phyloP scores from a whole-genome alignment of 2,329 filamentous ascomycete genomes.

The Westerdykella aurantiaca region DNA sequence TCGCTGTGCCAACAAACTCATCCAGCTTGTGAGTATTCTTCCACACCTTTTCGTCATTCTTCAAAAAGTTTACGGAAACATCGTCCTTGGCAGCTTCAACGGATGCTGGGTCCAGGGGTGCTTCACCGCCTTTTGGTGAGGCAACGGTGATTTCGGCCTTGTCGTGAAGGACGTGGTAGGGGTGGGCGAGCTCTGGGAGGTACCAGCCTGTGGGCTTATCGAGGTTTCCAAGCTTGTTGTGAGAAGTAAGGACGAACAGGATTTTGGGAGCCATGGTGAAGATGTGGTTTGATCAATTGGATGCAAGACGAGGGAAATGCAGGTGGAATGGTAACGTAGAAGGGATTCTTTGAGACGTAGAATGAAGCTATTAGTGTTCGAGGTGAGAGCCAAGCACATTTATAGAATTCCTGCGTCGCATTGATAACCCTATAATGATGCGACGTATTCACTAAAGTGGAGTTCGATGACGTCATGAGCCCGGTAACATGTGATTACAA shows the following conservation, averaged over 20 bases:
- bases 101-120: conserved; percentile 34
- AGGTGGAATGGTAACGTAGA: no score
- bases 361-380: no score
- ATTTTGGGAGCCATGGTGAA: conserved; percentile 47
- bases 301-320: no score
- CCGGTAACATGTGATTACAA: background rate
- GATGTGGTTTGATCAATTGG: background rate
- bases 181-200: conserved; percentile 42
- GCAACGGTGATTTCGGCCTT: conserved; percentile 37
- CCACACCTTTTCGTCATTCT: conserved; percentile 56
- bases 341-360: no score
- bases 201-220: conserved; percentile 63
- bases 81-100: conserved; percentile 46
- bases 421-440: no score
- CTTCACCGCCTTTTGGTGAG: conserved; percentile 35
- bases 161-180: conserved; percentile 35
- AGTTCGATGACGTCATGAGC: no score
- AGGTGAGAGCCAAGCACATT: no score
- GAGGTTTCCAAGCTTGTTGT: conserved; percentile 41
- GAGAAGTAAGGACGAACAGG: conserved; percentile 66
- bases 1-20: conserved; percentile 51
- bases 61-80: conserved; percentile 36
- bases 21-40: conserved; percentile 56
- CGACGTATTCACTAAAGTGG: no score
- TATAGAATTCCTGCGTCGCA: no score